Evolutionary conservation across 805 yeast species (phyloP).

Genomic region (Brettanomyces sp.): DNA sequence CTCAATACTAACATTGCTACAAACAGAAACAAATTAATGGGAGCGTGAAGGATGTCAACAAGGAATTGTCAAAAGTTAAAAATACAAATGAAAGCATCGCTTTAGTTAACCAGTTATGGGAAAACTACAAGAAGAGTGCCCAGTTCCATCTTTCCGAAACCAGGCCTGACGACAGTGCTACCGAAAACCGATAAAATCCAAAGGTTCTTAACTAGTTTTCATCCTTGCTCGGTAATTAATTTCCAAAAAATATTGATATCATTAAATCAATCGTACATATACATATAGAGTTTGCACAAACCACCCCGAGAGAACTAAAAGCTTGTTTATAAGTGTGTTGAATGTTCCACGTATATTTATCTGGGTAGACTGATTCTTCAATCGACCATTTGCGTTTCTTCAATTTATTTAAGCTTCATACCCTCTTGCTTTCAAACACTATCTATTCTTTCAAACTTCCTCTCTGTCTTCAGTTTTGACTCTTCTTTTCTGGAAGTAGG

Average conservation of each 20-base stretch:
- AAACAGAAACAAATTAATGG: conserved; percentile 59
- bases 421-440: too few relatives aligned
- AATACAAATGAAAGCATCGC: conserved; percentile 61
- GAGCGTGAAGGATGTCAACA: conserved; percentile 56
- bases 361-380: not conserved
- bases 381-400: too few relatives aligned
- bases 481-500: conserved; percentile 47
- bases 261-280: not conserved
- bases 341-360: not conserved
- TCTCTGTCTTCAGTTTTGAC: not conserved
- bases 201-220: too few relatives aligned
- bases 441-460: too few relatives aligned
- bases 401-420: too few relatives aligned
- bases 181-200: too few relatives aligned
- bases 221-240: too few relatives aligned
- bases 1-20: conserved; percentile 1
- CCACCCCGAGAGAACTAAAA: too few relatives aligned
- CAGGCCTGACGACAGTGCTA: too few relatives aligned
- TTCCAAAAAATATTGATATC: too few relatives aligned
- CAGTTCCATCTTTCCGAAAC: conserved; percentile 63
- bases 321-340: too few relatives aligned
- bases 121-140: conserved; percentile 60
- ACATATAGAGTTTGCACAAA: not conserved
- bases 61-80: conserved; percentile 51
- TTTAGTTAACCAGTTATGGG: conserved; percentile 70